These are phyloP conservation scores for Aphanomyces stellatus DNA, from an alignment of 352 stramenopile species.

Conservation along the genomic window DNA sequence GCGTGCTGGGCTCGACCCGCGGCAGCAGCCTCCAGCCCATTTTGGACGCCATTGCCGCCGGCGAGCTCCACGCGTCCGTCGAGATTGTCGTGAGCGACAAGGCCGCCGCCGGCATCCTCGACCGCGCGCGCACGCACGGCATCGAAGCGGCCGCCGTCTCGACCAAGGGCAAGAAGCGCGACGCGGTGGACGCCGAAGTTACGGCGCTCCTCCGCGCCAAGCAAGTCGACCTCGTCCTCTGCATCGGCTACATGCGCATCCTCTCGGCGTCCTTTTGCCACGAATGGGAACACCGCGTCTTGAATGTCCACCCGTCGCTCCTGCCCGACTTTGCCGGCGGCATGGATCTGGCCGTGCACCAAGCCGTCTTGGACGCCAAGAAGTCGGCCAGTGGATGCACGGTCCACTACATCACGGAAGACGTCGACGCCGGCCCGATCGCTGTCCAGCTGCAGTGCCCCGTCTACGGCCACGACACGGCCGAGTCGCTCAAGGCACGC, in stretches of 20 bases:
- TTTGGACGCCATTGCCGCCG: conserved; percentile 89
- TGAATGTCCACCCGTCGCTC: conserved; percentile 99
- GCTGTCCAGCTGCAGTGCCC: conserved; percentile 93
- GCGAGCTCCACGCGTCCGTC: conserved; percentile 90
- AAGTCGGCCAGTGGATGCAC: conserved; percentile 96
- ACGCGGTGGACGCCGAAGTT: conserved; percentile 94
- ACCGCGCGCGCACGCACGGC: conserved; percentile 81
- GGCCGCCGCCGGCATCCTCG: conserved; percentile 86
- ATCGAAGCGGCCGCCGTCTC: conserved; percentile 58
- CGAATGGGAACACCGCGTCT: conserved; percentile 91
- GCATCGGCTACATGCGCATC: conserved; percentile 99
- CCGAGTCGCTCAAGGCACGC: conserved; percentile 94
- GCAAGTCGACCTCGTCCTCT: conserved; percentile 94
- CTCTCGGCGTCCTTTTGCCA: conserved; percentile 93
- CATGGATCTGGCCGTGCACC: conserved; percentile 99
- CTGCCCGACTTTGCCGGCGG: conserved; percentile 98
- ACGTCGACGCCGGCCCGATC: conserved; percentile 98
- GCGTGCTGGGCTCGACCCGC: conserved; percentile 93
- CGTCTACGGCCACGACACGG: conserved; percentile 86
- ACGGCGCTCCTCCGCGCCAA: conserved; percentile 86
- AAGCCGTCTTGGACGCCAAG: conserved; percentile 95
- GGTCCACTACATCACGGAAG: conserved; percentile 96
- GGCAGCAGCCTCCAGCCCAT: conserved; percentile 94
- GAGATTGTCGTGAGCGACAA: conserved; percentile 97
- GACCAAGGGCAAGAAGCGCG: conserved; percentile 77